These are phyloP conservation scores for Vanrija sp. DNA, from an alignment of 1,284 basidiomycete species.

Conservation along the genomic window DNA sequence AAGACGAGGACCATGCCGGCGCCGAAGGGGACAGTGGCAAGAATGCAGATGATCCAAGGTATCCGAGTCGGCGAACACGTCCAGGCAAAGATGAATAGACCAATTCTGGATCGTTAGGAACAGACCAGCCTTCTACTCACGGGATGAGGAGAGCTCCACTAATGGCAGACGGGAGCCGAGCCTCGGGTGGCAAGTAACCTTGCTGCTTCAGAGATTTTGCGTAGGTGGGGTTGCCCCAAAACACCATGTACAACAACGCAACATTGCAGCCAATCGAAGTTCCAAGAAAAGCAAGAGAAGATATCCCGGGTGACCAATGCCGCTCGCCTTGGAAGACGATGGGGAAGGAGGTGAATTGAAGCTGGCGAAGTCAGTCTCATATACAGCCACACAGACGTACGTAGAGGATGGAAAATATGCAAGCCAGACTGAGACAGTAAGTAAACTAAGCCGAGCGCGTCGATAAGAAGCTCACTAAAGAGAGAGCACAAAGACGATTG, in stretches of 20 bases:
- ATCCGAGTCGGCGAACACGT: constrained; percentile 55
- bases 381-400: constrained; percentile 11
- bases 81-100: constrained; percentile 48
- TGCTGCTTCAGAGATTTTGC: constrained; percentile 11
- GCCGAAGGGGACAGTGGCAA: constrained; percentile 62
- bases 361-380: constrained; percentile 5
- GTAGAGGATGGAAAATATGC: constrained; percentile 32
- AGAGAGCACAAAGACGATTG: constrained; percentile 62
- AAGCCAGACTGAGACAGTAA: constrained; percentile 12
- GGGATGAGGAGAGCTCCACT: constrained; percentile 58
- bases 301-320: constrained; percentile 50
- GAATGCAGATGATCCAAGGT: constrained; percentile 61
- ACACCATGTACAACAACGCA: constrained; percentile 58
- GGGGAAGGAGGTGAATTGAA: constrained; percentile 42
- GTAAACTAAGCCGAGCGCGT: background rate
- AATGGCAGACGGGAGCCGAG: constrained; percentile 59
- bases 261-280: constrained; percentile 58
- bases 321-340: constrained; percentile 45
- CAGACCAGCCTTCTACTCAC: constrained; percentile 34
- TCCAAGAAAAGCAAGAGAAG: constrained; percentile 62
- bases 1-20: constrained; percentile 30
- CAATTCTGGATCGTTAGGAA: background rate
- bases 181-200: constrained; percentile 42
- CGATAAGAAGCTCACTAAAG: constrained; percentile 26
- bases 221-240: constrained; percentile 27